These are phyloP conservation scores for Nakazawaea holstii DNA, from an alignment of 805 yeast species.

Conservation along the genomic window DNA sequence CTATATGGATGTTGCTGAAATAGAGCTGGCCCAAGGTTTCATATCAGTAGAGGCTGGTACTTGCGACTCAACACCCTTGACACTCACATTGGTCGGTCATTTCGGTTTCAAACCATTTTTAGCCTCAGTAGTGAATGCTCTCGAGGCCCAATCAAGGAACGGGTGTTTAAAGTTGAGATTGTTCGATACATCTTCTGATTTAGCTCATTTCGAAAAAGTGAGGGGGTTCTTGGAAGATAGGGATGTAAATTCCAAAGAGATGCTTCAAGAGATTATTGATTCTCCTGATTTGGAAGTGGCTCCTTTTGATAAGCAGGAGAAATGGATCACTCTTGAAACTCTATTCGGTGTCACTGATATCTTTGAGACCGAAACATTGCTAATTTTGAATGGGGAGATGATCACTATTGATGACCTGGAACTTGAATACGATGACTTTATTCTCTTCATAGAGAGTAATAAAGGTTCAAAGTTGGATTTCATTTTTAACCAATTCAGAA, in stretches of 20 bases:
- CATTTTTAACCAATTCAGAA: constrained; percentile 19
- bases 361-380: constrained; percentile 12
- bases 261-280: too few species aligned
- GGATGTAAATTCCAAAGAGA: too few species aligned
- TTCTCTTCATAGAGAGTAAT: constrained; percentile 41
- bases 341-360: neutral
- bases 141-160: constrained; percentile 15
- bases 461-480: constrained; percentile 33
- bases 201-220: too few species aligned
- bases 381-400: constrained; percentile 52
- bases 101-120: constrained; percentile 32
- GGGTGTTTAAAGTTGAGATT: constrained; percentile 17
- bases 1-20: constrained; percentile 24
- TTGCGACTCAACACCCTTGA: constrained; percentile 9
- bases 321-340: neutral
- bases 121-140: constrained; percentile 36
- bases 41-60: too few species aligned
- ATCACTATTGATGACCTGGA: constrained; percentile 17
- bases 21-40: too few species aligned
- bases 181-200: constrained; percentile 10
- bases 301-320: too few species aligned
- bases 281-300: too few species aligned
- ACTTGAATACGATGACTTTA: constrained; percentile 22
- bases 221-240: too few species aligned
- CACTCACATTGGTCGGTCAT: constrained; percentile 57